Evolutionary conservation across 2,329 filamentous ascomycete species (phyloP).

Genomic region (Aureobasidium sp.): DNA sequence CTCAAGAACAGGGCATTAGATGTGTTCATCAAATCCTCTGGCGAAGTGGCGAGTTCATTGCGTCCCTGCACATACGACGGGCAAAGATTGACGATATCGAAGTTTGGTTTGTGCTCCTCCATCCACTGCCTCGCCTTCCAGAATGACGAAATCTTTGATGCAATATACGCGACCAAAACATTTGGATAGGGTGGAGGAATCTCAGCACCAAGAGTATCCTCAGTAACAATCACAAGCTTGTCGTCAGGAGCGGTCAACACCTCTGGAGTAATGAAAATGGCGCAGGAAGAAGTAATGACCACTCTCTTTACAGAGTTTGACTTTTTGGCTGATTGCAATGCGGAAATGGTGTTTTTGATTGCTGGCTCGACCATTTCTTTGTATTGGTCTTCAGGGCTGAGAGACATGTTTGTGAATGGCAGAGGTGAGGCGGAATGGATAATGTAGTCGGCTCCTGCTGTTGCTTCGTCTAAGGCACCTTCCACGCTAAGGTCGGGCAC

Average conservation of each 20-base stretch:
- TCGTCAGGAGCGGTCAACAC: too few relatives aligned
- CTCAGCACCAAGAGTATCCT: constrained; percentile 16
- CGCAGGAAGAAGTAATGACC: constrained; percentile 34
- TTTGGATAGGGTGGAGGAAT: constrained; percentile 19
- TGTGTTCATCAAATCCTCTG: constrained; percentile 18
- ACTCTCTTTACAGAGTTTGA: constrained; percentile 32
- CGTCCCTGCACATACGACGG: constrained; percentile 26
- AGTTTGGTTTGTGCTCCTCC: constrained; percentile 20
- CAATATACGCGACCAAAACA: constrained; percentile 22
- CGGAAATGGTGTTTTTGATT: constrained; percentile 31
- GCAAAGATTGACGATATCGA: constrained; percentile 27
- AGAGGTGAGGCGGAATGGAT: constrained; percentile 26
- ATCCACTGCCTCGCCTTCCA: constrained; percentile 23
- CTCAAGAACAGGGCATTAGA: constrained; percentile 22
- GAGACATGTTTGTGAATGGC: background rate
- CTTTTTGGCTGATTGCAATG: constrained; percentile 34
- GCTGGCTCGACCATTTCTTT: constrained; percentile 21
- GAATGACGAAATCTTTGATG: constrained; percentile 24
- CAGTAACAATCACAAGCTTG: constrained; percentile 14
- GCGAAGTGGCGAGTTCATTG: constrained; percentile 25
- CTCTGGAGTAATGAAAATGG: constrained; percentile 19
- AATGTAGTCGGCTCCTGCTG: constrained; percentile 26
- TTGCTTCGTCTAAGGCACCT: constrained; percentile 30
- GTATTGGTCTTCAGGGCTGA: background rate
- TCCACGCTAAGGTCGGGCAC: constrained; percentile 27